phyloP scores from a whole-genome alignment of 352 stramenopile genomes.

The Aphanomyces astaci region DNA sequence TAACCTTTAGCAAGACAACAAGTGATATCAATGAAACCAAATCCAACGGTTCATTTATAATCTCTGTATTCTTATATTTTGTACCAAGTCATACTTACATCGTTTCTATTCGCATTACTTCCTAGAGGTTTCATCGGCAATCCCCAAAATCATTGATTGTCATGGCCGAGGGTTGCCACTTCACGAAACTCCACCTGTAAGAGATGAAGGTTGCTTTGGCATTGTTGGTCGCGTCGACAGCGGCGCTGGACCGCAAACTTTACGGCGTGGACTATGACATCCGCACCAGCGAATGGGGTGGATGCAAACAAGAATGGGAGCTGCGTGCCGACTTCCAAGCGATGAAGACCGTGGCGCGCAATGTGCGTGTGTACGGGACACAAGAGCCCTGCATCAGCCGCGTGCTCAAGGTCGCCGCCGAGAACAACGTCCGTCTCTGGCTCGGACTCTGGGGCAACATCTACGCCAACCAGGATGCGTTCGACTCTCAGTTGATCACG shows the following conservation, averaged over 20 bases:
- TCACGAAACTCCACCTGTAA: not conserved
- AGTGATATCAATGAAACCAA: not conserved
- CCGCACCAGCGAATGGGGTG: constrained; percentile 9
- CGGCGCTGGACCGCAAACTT: constrained; percentile 20
- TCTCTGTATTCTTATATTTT: not conserved
- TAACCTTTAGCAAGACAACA: not conserved
- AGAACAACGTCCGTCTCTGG: constrained; percentile 37
- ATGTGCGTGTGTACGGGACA: constrained; percentile 18
- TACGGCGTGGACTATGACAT: constrained; percentile 21
- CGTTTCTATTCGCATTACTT: not conserved
- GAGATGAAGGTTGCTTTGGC: constrained; percentile 4
- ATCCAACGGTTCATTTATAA: not conserved
- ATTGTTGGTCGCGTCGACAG: not conserved
- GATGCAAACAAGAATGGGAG: constrained; percentile 14
- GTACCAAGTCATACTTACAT: not conserved
- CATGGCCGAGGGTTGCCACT: not conserved
- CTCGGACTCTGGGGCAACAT: constrained; percentile 61
- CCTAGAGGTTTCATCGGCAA: not conserved
- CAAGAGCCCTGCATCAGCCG: constrained; percentile 16
- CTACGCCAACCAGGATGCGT: constrained; percentile 27
- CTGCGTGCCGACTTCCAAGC: constrained; percentile 12
- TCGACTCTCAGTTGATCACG: constrained; percentile 42
- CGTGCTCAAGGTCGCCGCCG: constrained; percentile 10
- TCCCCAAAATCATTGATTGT: not conserved
- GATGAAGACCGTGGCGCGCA: constrained; percentile 8